Conservation (phyloP, 164 flowering plant genomes). For the Aristolochia californica region DNA sequence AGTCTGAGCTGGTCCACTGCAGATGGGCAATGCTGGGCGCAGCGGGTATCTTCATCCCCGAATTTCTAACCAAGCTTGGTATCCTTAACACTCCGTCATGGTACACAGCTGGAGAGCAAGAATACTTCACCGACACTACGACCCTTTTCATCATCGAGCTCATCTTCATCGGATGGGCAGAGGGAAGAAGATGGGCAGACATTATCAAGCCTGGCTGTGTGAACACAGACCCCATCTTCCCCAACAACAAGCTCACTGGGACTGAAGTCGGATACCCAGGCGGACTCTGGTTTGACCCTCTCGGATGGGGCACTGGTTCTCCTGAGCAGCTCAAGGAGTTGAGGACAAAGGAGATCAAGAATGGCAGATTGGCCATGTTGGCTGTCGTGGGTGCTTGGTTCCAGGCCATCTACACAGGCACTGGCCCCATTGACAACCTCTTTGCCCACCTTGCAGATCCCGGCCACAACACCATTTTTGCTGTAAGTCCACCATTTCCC, state of each 20-base stretch:
- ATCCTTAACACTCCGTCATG: conserved; percentile 97
- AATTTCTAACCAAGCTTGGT: conserved; percentile 80
- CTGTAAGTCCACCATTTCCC: too few relatives aligned
- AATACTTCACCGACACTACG: conserved; percentile 95
- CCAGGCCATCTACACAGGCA: conserved; percentile 82
- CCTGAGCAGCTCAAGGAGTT: conserved; percentile 76
- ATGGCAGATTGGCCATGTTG: conserved; percentile 94
- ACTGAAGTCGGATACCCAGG: conserved; percentile 98
- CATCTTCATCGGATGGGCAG: conserved; percentile 84
- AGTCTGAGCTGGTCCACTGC: conserved; percentile 93
- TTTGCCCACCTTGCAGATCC: conserved; percentile 97
- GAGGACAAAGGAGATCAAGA: conserved; percentile 95
- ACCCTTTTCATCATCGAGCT: conserved; percentile 84
- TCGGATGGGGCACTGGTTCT: conserved; percentile 85
- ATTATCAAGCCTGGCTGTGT: conserved; percentile 86
- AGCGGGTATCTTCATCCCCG: conserved; percentile 96
- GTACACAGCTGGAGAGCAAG: conserved; percentile 89
- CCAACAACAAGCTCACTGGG: conserved; percentile 97
- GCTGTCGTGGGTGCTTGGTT: conserved; percentile 99
- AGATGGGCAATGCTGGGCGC: conserved; percentile 99
- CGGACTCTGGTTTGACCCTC: conserved; percentile 94
- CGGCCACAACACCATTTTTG: conserved; percentile 87
- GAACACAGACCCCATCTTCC: conserved; percentile 95
- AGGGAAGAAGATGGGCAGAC: conserved; percentile 43
- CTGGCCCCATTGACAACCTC: conserved; percentile 96